Base-by-base conservation (phyloP, 2,329 filamentous ascomycete species). In the Alternaria burnsii region DNA sequence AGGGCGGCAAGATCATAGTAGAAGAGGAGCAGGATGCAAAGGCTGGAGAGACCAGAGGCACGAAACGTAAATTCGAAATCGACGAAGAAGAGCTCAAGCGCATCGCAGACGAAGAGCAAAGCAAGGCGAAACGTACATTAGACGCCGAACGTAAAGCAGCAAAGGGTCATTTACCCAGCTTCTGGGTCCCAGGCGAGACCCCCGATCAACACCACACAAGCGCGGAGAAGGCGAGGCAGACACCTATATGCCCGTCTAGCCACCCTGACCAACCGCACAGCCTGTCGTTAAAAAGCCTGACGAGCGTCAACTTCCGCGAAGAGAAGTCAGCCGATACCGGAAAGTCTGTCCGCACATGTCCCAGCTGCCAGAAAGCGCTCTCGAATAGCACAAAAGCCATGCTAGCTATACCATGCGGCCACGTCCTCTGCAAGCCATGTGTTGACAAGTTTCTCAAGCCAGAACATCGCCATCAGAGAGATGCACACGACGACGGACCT, bases 141-240 rank as follows among this genome's bases (percentile, higher is more conserved):
- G 88, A 92, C 53, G 86, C 87, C 42, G 92, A 96, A 76, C 91
- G 89, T 74, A 76, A 76, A 55, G 79, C 88, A 73, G 83, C 86
- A 9, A 91, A 90, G 78, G 86, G 87, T 1, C 85, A 86, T 16
- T 81, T 97, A 0, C 92, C 93, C 0, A 96, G 93, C 0, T 98
- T 98, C 80, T 98, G 94, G 95, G 90, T 94, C 1, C 94, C 93
- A 0, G 92, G 91, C 0, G 86, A 94, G 58, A 96, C 91, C 0
- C 93, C 93, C 1, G 84, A 84, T 0, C 59, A 72, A 16, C 74
- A 79, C 56, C 86, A 84, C 38, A 86, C 86, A 47, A 81, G 71
- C 46, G 60, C 66, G 3, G 67, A 72, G 65, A 58, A 76, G 54
- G 75, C 81, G 52, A 96, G 95, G 73, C 80, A 86, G 26, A 83